Base-by-base conservation (phyloP, 768 basidiomycete species). In the Collybia sordida region DNA sequence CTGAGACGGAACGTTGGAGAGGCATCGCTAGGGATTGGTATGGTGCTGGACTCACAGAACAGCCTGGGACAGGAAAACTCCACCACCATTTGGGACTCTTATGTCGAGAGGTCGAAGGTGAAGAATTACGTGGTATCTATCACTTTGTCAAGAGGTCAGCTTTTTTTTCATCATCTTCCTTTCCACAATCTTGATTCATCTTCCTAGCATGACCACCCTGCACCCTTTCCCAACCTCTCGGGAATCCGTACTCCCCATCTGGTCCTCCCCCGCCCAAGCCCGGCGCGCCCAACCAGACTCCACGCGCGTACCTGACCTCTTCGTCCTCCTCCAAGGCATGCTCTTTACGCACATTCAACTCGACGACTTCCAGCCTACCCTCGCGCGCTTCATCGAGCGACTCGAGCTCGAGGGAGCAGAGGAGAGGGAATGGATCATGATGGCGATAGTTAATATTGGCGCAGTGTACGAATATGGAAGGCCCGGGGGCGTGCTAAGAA, bases 391-490 rank as follows among this genome's bases (percentile, higher is more conserved):
- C 64, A 77, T 93, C 31, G 94, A 96, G 65, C 86, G 90, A 35
- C 79, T 96, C 2, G 78, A 85, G 45, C 86, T 94, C 50, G 91
- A 95, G 53, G 83, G 81, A 8, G 86, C 83, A 0, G 82, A 89
- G 56, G 88, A 86, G 62, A 83, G 86, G 23, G 92, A 96, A 49
- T 99, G 97, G 97, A 86, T 92, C 58, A 93, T 95, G 88, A 96
- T 98, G 92, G 96, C 83, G 0, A 72, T 88, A 40, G 75, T 92
- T 57, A 96, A 96, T 64, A 75, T 98, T 25, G 77, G 82, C 3
- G 81, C 89, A 0, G 67, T 97, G 7, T 72, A 98, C 59, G 94
- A 98, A 66, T 98, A 95, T 58, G 96, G 97, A 27, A 77, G 83
- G 22, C 75, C 85, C 2, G 78, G 76, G 4, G 85, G 92, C 2